Evolutionary conservation across 306 rosid species (phyloP).

Genomic region (Dalbergia cochinchinensis): DNA sequence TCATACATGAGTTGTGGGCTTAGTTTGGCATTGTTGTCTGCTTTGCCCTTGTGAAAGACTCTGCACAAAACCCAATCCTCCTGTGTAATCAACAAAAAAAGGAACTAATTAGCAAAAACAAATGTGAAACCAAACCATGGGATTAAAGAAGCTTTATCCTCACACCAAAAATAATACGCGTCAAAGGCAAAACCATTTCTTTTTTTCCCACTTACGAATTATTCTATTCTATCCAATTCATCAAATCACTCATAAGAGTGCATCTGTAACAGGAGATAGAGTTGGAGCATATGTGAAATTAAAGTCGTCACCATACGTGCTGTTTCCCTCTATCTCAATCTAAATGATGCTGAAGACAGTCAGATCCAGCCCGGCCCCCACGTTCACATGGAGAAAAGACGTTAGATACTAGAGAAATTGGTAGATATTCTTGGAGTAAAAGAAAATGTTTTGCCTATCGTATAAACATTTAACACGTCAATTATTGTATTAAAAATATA

Average conservation of each 20-base stretch:
- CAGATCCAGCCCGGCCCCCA: constrained; percentile 9
- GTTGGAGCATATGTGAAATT: background rate
- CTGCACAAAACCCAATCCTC: constrained; percentile 99
- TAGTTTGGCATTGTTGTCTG: constrained; percentile 58
- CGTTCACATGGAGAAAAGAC: constrained; percentile 30
- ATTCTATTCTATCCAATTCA: constrained; percentile 42
- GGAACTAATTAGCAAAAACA: constrained; percentile 44
- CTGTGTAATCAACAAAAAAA: constrained; percentile 59
- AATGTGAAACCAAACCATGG: constrained; percentile 22
- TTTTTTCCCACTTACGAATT: constrained; percentile 33
- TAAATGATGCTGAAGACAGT: constrained; percentile 12
- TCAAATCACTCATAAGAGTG: constrained; percentile 7
- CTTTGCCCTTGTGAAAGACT: constrained; percentile 83
- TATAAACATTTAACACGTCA: too few relatives aligned
- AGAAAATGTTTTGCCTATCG: too few relatives aligned
- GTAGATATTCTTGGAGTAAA: too few relatives aligned
- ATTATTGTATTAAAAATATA: too few relatives aligned
- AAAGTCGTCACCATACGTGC: constrained; percentile 10
- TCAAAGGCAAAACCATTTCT: background rate
- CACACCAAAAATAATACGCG: constrained; percentile 38
- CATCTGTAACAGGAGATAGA: background rate
- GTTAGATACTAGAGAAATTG: background rate
- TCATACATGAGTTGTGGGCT: constrained; percentile 57
- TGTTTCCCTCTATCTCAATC: constrained; percentile 6
- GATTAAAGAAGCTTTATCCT: constrained; percentile 45